phyloP scores from a whole-genome alignment of 139 green algal genomes.

The Chlamydomonas eustigma region DNA sequence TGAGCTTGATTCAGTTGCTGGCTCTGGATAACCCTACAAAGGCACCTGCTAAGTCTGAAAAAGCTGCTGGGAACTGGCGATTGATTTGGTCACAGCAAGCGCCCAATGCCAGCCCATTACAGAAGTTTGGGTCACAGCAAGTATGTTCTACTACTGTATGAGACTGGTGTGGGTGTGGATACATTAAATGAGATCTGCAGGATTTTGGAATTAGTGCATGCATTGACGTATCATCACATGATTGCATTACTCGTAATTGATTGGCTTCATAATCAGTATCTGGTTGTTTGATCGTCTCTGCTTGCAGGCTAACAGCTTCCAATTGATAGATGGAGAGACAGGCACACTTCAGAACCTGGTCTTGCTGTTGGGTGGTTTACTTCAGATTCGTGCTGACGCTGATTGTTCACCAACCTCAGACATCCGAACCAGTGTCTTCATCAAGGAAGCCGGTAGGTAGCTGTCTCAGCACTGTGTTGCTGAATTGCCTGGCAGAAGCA shows the following conservation, averaged over 20 bases:
- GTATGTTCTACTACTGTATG: background rate
- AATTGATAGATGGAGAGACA: constrained; percentile 54
- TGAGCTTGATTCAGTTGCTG: background rate
- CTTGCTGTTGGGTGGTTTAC: constrained; percentile 38
- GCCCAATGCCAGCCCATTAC: constrained; percentile 46
- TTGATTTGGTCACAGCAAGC: constrained; percentile 55
- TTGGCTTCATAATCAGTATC: too few relatives aligned
- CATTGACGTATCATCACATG: too few relatives aligned
- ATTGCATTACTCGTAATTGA: too few relatives aligned
- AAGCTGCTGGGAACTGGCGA: constrained; percentile 44
- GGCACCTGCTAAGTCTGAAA: background rate
- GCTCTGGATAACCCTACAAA: background rate
- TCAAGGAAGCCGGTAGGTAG: background rate
- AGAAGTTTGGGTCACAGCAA: constrained; percentile 33
- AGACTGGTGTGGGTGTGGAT: too few relatives aligned
- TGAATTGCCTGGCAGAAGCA: background rate
- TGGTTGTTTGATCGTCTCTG: too few relatives aligned
- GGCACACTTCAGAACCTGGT: constrained; percentile 63
- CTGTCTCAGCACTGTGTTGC: background rate
- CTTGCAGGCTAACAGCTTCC: constrained; percentile 31
- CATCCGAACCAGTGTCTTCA: constrained; percentile 32
- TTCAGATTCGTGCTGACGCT: constrained; percentile 49
- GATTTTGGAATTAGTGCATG: too few relatives aligned
- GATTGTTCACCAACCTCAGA: constrained; percentile 28
- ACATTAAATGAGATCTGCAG: too few relatives aligned